Conservation (phyloP, 306 rosid genomes). For the Carpinus fangiana region DNA sequence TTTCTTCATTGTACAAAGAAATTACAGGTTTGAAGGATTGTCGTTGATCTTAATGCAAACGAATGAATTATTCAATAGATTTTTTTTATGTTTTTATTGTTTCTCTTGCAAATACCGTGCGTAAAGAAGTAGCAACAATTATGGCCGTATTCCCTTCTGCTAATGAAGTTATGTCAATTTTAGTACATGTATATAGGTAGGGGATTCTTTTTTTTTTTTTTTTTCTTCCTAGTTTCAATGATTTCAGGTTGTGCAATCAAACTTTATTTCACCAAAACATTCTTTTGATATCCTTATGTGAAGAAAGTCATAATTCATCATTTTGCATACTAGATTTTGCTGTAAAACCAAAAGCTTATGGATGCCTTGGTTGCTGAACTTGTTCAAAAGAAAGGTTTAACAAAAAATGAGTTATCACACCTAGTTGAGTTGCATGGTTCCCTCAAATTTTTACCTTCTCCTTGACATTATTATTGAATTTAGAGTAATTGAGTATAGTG, state of each 20-base stretch:
- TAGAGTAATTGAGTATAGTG: too few species aligned
- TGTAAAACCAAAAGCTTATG: too few species aligned
- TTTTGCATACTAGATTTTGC: too few species aligned
- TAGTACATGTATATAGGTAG: conserved; percentile 76
- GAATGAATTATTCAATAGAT: conserved; percentile 27
- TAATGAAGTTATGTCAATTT: conserved; percentile 96
- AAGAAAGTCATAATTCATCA: too few species aligned
- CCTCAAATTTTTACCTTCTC: too few species aligned
- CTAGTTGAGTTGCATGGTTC: too few species aligned
- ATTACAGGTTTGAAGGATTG: conserved; percentile 69
- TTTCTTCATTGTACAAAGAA: conserved; percentile 88
- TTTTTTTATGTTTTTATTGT: conserved; percentile 28
- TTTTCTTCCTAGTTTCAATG: neutral
- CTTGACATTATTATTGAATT: conserved; percentile 25
- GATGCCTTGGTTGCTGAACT: too few species aligned
- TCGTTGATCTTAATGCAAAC: conserved; percentile 20
- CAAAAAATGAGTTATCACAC: too few species aligned
- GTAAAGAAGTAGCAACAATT: conserved; percentile 92
- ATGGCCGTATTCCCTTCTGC: conserved; percentile 97
- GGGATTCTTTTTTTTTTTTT: conserved; percentile 25
- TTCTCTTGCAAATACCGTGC: conserved; percentile 77
- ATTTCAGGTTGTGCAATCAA: conserved; percentile 3
- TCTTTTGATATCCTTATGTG: too few species aligned
- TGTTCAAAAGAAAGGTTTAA: too few species aligned
- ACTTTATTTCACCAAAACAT: too few species aligned